Percentiles rank a stretch among this genome's conserved stretches.
These are phyloP conservation scores for Talaromyces sp. DNA, from an alignment of 2,329 filamentous ascomycete species.

Conservation along the genomic window DNA sequence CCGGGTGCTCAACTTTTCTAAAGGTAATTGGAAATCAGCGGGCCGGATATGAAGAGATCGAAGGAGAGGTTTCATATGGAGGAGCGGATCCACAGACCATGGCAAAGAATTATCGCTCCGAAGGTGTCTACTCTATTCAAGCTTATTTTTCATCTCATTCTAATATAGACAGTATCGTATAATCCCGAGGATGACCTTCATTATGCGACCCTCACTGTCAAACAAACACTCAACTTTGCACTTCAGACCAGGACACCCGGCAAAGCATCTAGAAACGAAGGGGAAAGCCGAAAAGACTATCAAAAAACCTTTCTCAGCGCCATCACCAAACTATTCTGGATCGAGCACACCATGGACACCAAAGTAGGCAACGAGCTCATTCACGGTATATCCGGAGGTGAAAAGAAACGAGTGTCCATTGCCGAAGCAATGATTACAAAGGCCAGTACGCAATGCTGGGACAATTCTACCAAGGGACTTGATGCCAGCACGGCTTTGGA, in stretches of 20 bases:
- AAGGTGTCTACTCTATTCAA: slow-evolving; percentile 26
- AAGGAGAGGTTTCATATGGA: slow-evolving; percentile 56
- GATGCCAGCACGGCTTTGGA: slow-evolving; percentile 71
- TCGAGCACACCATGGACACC: slow-evolving; percentile 68
- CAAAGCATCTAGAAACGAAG: slow-evolving; percentile 57
- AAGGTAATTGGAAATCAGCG: slow-evolving; percentile 74
- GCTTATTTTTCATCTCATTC: not conserved
- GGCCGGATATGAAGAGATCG: slow-evolving; percentile 57
- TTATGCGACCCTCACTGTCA: slow-evolving; percentile 73
- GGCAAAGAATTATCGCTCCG: slow-evolving; percentile 47
- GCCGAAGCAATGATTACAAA: slow-evolving; percentile 69
- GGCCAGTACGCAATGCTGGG: slow-evolving; percentile 70
- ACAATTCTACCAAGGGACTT: slow-evolving; percentile 69
- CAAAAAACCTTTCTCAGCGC: slow-evolving; percentile 62
- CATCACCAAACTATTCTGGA: slow-evolving; percentile 68
- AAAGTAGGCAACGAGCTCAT: slow-evolving; percentile 73
- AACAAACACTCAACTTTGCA: slow-evolving; percentile 70
- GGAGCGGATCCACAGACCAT: slow-evolving; percentile 52
- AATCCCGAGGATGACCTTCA: slow-evolving; percentile 41
- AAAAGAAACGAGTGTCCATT: slow-evolving; percentile 76
- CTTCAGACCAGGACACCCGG: slow-evolving; percentile 65
- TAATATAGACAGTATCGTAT: slow-evolving; percentile 14
- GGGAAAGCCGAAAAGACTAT: slow-evolving; percentile 60
- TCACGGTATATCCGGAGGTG: slow-evolving; percentile 67
- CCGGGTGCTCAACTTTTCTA: slow-evolving; percentile 71